phyloP scores from a whole-genome alignment of 1,284 basidiomycete species.

The Ceratobasidium sp. region DNA sequence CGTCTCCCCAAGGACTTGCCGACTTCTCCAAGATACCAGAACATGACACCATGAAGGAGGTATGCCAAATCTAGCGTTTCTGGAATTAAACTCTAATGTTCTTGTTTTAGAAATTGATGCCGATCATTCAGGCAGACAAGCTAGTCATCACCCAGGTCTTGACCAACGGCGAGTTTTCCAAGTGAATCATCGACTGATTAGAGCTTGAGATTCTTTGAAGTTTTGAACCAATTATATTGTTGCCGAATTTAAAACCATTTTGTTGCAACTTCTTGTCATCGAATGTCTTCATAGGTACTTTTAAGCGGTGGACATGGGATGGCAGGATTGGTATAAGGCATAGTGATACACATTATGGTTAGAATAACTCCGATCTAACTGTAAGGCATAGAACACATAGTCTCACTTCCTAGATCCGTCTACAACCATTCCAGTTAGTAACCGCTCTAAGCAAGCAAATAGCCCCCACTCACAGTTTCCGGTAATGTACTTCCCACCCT shows the following conservation, averaged over 20 bases:
- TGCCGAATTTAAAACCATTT: background rate
- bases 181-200: conserved; percentile 3
- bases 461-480: conserved; percentile 54
- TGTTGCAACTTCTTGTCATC: background rate
- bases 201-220: background rate
- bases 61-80: background rate
- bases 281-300: too few species aligned
- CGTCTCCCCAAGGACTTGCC: conserved; percentile 35
- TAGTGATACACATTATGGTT: background rate
- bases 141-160: conserved; percentile 42
- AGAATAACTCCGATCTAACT: background rate
- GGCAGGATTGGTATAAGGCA: background rate
- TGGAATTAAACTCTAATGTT: background rate
- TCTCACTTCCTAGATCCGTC: conserved; percentile 37
- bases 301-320: too few species aligned
- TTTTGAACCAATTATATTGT: background rate
- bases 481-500: conserved; percentile 64
- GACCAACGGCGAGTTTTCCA: conserved; percentile 43
- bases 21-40: conserved; percentile 39
- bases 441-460: background rate
- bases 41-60: conserved; percentile 45
- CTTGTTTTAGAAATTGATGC: conserved; percentile 37
- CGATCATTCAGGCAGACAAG: conserved; percentile 40
- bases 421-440: background rate
- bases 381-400: too few species aligned